These are phyloP conservation scores for Anacardium occidentale DNA, from an alignment of 345 rosid species.

Conservation along the genomic window DNA sequence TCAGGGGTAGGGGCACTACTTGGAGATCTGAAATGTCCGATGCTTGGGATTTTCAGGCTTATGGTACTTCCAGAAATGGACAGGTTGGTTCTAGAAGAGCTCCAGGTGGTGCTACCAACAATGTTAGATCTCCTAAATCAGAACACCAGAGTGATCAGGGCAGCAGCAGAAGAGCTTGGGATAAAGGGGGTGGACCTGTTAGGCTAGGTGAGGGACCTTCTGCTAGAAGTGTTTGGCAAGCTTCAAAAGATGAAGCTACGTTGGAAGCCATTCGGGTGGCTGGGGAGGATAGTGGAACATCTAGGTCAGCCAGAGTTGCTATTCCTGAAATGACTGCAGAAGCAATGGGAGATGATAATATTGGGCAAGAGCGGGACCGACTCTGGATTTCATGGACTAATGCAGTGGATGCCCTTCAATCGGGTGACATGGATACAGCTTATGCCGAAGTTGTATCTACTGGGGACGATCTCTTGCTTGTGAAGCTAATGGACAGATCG, in stretches of 20 bases:
- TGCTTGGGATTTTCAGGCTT: conserved; percentile 67
- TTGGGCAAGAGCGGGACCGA: conserved; percentile 69
- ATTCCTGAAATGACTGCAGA: conserved; percentile 79
- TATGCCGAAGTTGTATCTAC: conserved; percentile 76
- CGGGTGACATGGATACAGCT: conserved; percentile 87
- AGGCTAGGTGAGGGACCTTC: conserved; percentile 98
- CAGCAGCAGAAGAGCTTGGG: conserved; percentile 85
- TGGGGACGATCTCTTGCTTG: conserved; percentile 82
- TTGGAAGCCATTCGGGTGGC: conserved; percentile 97
- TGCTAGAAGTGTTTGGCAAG: conserved; percentile 99
- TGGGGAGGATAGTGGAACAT: conserved; percentile 71
- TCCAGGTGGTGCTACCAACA: conserved; percentile 47
- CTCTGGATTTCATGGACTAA: conserved; percentile 88
- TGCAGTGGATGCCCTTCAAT: conserved; percentile 89
- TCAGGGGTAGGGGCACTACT: conserved; percentile 67
- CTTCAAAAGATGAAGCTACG: conserved; percentile 98
- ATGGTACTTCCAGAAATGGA: conserved; percentile 71
- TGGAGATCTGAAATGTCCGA: conserved; percentile 78
- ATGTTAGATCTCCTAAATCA: conserved; percentile 62
- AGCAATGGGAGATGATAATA: conserved; percentile 74
- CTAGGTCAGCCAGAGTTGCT: conserved; percentile 58
- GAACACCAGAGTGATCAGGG: conserved; percentile 69
- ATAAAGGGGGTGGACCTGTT: conserved; percentile 62
- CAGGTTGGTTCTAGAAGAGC: conserved; percentile 61
- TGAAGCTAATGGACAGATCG: conserved; percentile 91